These are phyloP conservation scores for Sphaerostilbella broomeana DNA, from an alignment of 2,329 filamentous ascomycete species.

Conservation along the genomic window DNA sequence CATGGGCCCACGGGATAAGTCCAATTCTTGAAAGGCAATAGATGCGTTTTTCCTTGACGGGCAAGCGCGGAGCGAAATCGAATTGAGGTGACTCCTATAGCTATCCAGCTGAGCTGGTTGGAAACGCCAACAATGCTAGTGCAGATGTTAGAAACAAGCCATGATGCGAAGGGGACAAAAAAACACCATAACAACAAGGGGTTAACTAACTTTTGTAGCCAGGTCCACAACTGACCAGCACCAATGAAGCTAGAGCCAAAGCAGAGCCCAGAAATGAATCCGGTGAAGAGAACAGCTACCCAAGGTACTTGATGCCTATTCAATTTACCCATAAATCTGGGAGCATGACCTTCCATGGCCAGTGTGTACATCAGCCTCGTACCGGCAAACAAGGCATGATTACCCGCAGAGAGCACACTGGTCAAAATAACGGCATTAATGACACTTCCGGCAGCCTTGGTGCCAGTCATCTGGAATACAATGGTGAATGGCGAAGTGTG, in stretches of 20 bases:
- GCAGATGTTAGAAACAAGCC: background rate
- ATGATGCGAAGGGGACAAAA: background rate
- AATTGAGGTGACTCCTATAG: constrained; percentile 58
- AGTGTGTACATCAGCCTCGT: constrained; percentile 31
- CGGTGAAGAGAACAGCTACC: constrained; percentile 42
- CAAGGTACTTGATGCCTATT: constrained; percentile 32
- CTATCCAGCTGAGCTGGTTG: constrained; percentile 60
- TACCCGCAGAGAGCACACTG: constrained; percentile 32
- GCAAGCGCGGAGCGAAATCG: constrained; percentile 55
- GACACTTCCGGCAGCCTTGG: constrained; percentile 43
- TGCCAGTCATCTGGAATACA: constrained; percentile 53
- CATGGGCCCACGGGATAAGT: constrained; percentile 58
- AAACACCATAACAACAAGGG: constrained; percentile 2
- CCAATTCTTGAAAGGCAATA: constrained; percentile 59
- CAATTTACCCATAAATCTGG: constrained; percentile 41
- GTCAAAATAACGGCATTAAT: constrained; percentile 52
- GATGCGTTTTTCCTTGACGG: constrained; percentile 52
- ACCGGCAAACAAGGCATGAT: constrained; percentile 32
- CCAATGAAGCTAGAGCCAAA: constrained; percentile 61
- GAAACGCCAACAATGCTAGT: constrained; percentile 52
- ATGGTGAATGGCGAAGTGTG: constrained; percentile 43
- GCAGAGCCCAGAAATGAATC: constrained; percentile 51
- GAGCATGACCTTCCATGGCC: constrained; percentile 44
- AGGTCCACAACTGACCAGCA: constrained; percentile 58
- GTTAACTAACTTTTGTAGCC: constrained; percentile 54